Conservation (phyloP, 2,329 filamentous ascomycete genomes). For the Cryphonectria parasitica region DNA sequence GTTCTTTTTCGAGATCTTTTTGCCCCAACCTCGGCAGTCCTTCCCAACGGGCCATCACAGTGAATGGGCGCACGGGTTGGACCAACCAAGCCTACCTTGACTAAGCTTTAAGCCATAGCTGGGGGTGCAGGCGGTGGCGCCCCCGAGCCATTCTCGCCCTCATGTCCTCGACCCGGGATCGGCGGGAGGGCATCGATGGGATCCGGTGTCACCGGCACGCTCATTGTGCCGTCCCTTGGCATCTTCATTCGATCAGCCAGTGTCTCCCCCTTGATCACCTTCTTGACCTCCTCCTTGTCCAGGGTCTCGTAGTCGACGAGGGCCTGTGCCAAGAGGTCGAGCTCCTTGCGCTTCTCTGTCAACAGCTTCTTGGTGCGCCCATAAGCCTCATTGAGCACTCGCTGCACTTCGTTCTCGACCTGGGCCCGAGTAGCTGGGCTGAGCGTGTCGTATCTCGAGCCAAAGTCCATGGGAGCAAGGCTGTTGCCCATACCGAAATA, state of each 20-base stretch:
- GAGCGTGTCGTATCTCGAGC: slow-evolving; percentile 76
- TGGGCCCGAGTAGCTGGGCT: slow-evolving; percentile 84
- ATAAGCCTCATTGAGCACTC: slow-evolving; percentile 80
- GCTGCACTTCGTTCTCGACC: slow-evolving; percentile 88
- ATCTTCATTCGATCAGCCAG: slow-evolving; percentile 70
- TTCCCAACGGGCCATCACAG: neutral
- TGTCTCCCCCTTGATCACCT: slow-evolving; percentile 85
- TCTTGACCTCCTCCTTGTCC: slow-evolving; percentile 85
- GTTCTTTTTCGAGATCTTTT: neutral
- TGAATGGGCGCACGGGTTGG: neutral
- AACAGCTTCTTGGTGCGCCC: slow-evolving; percentile 74
- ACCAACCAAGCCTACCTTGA: neutral
- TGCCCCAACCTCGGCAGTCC: neutral
- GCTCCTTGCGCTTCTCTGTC: slow-evolving; percentile 75
- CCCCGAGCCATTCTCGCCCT: slow-evolving; percentile 21
- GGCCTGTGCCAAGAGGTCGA: slow-evolving; percentile 86
- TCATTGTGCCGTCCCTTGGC: slow-evolving; percentile 61
- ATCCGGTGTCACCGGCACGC: slow-evolving; percentile 57
- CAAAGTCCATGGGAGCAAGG: slow-evolving; percentile 88
- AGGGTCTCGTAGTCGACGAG: slow-evolving; percentile 94
- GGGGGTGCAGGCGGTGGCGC: slow-evolving; percentile 27
- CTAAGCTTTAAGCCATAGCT: slow-evolving; percentile 18
- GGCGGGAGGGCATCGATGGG: slow-evolving; percentile 30
- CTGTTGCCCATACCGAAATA: slow-evolving; percentile 85
- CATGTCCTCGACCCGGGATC: slow-evolving; percentile 23